Conservation (phyloP, 2,329 filamentous ascomycete species). For the Cryphonectria radicalis region DNA sequence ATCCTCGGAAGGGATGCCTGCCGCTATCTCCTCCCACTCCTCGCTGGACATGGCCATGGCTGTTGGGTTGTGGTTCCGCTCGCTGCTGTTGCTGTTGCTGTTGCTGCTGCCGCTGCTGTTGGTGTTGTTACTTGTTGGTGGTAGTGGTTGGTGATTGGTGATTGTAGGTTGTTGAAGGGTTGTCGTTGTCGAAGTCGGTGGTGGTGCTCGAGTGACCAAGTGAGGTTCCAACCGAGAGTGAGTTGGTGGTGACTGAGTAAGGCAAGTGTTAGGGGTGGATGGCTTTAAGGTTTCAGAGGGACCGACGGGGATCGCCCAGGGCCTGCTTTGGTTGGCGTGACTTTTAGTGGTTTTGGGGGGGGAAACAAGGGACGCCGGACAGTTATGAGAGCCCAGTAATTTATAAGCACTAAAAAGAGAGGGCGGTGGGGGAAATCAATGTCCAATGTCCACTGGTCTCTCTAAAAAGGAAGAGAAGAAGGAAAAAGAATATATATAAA, state of each 20-base stretch:
- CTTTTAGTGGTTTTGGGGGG: background rate
- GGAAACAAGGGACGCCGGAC: too few relatives aligned
- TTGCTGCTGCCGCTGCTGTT: background rate
- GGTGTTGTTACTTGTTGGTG: too few relatives aligned
- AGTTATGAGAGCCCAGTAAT: background rate
- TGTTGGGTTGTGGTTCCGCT: background rate
- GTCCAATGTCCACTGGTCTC: background rate
- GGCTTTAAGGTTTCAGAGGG: background rate
- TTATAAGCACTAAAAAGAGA: background rate
- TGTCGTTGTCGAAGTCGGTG: too few relatives aligned
- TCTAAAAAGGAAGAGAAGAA: too few relatives aligned
- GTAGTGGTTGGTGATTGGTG: too few relatives aligned
- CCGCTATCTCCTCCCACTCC: constrained; percentile 62
- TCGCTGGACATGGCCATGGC: constrained; percentile 53
- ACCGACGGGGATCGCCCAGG: background rate
- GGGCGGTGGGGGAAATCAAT: background rate
- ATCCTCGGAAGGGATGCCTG: constrained; percentile 59
- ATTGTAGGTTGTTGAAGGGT: too few relatives aligned
- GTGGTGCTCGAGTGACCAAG: too few relatives aligned
- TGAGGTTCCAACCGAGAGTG: background rate
- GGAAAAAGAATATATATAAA: too few relatives aligned
- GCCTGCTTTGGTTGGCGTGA: background rate
- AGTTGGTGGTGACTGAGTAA: background rate
- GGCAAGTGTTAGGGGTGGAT: background rate
- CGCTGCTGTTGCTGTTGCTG: background rate